A percentile compares a stretch with the other conserved stretches of the same genome.
phyloP scores from a whole-genome alignment of 129 eudicot species.

The Scalesia atractyloides region DNA sequence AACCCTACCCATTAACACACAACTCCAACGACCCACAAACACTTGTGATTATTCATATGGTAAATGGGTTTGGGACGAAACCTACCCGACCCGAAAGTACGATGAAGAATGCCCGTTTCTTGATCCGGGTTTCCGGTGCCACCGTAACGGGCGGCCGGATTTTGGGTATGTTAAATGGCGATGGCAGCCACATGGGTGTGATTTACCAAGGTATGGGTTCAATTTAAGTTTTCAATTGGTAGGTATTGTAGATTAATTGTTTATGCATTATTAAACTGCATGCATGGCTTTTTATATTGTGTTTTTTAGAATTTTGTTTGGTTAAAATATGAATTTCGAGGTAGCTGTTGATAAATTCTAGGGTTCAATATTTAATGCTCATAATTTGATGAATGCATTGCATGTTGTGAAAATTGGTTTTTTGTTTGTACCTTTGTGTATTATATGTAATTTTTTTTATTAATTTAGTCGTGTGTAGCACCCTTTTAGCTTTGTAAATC shows the following conservation, averaged over 20 bases:
- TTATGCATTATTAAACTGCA: slow-evolving; percentile 29
- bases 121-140: slow-evolving; percentile 89
- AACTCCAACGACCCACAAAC: slow-evolving; percentile 5
- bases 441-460: not conserved
- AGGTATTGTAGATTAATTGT: not conserved
- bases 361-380: slow-evolving; percentile 28
- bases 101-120: slow-evolving; percentile 72
- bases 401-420: not conserved
- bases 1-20: slow-evolving; percentile 26
- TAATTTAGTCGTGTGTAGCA: slow-evolving; percentile 9
- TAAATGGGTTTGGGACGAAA: slow-evolving; percentile 72
- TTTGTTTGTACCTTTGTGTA: not conserved
- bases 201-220: slow-evolving; percentile 69
- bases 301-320: not conserved
- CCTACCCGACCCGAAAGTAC: slow-evolving; percentile 44
- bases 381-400: slow-evolving; percentile 9
- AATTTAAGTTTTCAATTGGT: slow-evolving; percentile 21
- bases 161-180: slow-evolving; percentile 70
- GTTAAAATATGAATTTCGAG: slow-evolving; percentile 24
- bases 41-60: slow-evolving; percentile 69
- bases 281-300: slow-evolving; percentile 28
- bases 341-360: slow-evolving; percentile 24
- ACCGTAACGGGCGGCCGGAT: slow-evolving; percentile 54
- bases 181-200: slow-evolving; percentile 74
- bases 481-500: slow-evolving; percentile 30